These are phyloP conservation scores for Candida dubliniensis DNA, from an alignment of 1,139 yeast species.

Conservation along the genomic window DNA sequence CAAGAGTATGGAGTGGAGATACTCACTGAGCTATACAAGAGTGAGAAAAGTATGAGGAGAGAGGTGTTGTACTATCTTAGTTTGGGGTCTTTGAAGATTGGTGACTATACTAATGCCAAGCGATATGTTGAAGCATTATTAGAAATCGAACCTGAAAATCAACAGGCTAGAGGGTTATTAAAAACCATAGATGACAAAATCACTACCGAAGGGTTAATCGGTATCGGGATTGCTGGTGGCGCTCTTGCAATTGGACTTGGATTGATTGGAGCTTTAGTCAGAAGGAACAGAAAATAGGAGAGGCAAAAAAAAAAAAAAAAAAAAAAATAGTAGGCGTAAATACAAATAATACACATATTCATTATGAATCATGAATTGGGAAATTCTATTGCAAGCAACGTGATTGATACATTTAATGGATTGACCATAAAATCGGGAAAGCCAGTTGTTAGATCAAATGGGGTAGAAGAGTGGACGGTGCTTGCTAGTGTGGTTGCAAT, in stretches of 20 bases:
- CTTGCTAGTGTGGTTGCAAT: constrained; percentile 69
- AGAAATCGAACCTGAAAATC: constrained; percentile 77
- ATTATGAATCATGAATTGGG: constrained; percentile 13
- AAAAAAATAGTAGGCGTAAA: not conserved
- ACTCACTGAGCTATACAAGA: constrained; percentile 71
- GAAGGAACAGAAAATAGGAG: constrained; percentile 28
- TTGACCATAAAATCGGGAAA: constrained; percentile 42
- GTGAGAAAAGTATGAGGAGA: constrained; percentile 78
- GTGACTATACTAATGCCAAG: constrained; percentile 84
- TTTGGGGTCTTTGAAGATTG: constrained; percentile 83
- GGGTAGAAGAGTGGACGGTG: constrained; percentile 79
- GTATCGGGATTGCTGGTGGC: constrained; percentile 84
- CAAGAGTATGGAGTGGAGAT: constrained; percentile 80
- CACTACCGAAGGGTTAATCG: constrained; percentile 83
- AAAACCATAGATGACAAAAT: constrained; percentile 80
- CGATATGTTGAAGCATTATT: constrained; percentile 79
- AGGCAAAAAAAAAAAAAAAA: constrained; percentile 16
- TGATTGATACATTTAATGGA: constrained; percentile 20
- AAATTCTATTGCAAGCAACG: constrained; percentile 16
- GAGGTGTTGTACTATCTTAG: constrained; percentile 89
- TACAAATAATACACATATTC: not conserved
- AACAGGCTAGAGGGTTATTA: constrained; percentile 71
- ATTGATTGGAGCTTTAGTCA: constrained; percentile 55
- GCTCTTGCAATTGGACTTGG: constrained; percentile 82
- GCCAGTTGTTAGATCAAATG: constrained; percentile 62